Conservation (phyloP, 441 rosid species). For the Hura crepitans region DNA sequence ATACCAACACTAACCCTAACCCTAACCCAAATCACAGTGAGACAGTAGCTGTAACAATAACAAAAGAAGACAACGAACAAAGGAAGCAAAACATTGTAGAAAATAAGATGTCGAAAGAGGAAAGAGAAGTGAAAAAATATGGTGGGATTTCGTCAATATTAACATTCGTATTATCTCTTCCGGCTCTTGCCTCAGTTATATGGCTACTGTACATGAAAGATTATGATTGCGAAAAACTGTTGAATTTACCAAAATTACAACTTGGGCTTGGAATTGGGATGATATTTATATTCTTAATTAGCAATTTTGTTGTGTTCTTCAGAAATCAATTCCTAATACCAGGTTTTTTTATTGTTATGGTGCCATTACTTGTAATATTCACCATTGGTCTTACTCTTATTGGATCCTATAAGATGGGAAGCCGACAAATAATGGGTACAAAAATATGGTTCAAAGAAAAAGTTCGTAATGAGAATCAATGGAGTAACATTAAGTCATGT, state of each 20-base stretch:
- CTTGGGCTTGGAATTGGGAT: constrained; percentile 40
- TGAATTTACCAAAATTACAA: constrained; percentile 52
- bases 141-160: constrained; percentile 36
- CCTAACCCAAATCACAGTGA: constrained; percentile 17
- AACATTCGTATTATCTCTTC: constrained; percentile 48
- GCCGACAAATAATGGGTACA: constrained; percentile 45
- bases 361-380: constrained; percentile 46
- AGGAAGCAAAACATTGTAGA: not conserved
- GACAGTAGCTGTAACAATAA: constrained; percentile 5
- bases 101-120: not conserved
- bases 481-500: constrained; percentile 65
- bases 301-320: constrained; percentile 40
- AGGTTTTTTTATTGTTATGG: constrained; percentile 47
- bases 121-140: constrained; percentile 24
- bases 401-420: constrained; percentile 52
- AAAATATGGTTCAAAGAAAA: constrained; percentile 52
- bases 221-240: constrained; percentile 64
- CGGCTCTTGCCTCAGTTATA: constrained; percentile 49
- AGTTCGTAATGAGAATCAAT: constrained; percentile 35
- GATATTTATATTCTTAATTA: constrained; percentile 43
- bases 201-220: constrained; percentile 66
- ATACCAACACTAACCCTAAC: constrained; percentile 4
- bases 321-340: constrained; percentile 43
- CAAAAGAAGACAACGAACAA: constrained; percentile 8
- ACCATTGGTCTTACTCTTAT: constrained; percentile 53